Base-by-base conservation (phyloP, 2,329 filamentous ascomycete genomes). In the Colletotrichum coccodes region DNA sequence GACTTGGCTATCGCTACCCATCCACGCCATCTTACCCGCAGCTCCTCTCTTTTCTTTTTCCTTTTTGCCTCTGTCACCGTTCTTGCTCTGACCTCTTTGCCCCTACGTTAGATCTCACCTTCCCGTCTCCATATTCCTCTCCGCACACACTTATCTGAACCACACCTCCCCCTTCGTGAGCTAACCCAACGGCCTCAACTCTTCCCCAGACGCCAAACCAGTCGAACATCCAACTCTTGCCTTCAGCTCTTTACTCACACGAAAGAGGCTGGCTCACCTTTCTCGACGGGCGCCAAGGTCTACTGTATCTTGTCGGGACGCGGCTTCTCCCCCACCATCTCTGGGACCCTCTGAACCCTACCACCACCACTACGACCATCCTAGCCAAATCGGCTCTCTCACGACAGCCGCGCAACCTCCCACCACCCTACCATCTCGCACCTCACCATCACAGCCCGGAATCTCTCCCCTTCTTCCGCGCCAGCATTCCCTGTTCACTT, bases 381-480 rank as follows among this genome's bases (percentile, higher is more conserved):
- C 46, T 44, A 64, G 49, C 56, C 68, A 49, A 72, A 71, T 71
- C 72, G 69, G 72, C 72, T 71, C 72, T 38, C 66, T 47, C 60
- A 64, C 56, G 42, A 59, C 58, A 70, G 56, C 71, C 70, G 60
- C 70, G 69, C 71, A 68, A 61, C 63, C 57, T 68, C 69, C 63
- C 61, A 67, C 67, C 63, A 68, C 44, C 57, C 63, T 58, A 61
- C 67, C 63, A 64, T 50, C 36, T 44, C 57, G 32, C 44, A 47
- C 40, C 40, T 47, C 60, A 34, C 60, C 50, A 58, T 61, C 49
- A 57, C 61, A 61, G 8, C 34, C 47, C 66, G 61, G 62, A 65
- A 66, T 30, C 36, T n/a, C 12, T 26, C 50, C 49, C 44, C 67
- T 46, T 68, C 57, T 68, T 68, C 67, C 64, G 64, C 67, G 57